Conservation (phyloP, 768 basidiomycete species). For the Polyporus arcularius region DNA sequence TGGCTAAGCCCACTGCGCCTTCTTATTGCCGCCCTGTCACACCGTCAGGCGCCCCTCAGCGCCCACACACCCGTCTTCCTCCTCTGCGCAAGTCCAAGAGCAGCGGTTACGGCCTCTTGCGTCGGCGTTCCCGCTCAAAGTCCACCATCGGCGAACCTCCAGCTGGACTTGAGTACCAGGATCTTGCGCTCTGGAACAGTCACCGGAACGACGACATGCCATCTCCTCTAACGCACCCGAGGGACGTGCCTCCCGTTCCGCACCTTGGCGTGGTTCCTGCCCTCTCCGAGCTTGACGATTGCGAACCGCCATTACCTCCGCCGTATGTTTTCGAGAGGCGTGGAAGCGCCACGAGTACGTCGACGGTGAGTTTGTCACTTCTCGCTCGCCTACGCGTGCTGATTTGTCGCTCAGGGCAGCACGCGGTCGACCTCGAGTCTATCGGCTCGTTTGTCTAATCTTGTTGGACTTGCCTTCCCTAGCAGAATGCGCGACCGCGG, state of each 20-base stretch:
- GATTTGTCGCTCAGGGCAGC: conserved; percentile 18
- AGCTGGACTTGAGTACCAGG: conserved; percentile 7
- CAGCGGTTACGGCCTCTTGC: conserved; percentile 10
- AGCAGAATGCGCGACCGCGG: conserved; percentile 15
- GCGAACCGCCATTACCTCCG: conserved; percentile 16
- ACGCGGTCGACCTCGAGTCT: conserved; percentile 25
- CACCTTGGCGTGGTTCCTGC: neutral
- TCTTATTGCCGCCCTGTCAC: conserved; percentile 20
- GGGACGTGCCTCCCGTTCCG: conserved; percentile 23
- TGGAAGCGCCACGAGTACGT: conserved; percentile 26
- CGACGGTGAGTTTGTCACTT: conserved; percentile 17
- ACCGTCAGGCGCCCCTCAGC: conserved; percentile 2
- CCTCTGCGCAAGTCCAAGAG: conserved; percentile 21
- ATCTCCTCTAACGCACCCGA: conserved; percentile 22
- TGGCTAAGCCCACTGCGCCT: conserved; percentile 7
- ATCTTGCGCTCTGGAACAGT: neutral
- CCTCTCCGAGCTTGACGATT: conserved; percentile 3
- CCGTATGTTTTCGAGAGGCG: conserved; percentile 27
- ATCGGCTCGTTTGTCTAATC: conserved; percentile 20
- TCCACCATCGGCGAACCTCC: neutral
- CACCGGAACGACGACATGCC: conserved; percentile 12
- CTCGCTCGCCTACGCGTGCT: neutral
- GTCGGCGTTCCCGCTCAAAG: neutral
- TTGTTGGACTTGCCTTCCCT: conserved; percentile 21
- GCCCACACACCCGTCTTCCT: conserved; percentile 20